A percentile compares a stretch with the other conserved stretches of the same genome.
Conservation (phyloP, 768 basidiomycete species). For the Boletus subparvulus region DNA sequence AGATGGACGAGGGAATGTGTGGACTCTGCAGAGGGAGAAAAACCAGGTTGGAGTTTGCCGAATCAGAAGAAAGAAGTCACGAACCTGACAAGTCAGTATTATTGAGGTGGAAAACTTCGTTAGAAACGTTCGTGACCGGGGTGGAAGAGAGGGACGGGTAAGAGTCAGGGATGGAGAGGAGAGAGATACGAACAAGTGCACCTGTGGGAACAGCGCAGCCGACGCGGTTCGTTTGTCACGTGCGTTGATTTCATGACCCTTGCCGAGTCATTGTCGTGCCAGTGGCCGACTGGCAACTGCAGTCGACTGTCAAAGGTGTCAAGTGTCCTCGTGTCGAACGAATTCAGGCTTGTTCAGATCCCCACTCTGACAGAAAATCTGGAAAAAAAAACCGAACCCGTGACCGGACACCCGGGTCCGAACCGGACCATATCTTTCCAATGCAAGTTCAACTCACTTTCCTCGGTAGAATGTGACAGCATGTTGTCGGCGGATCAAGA, state of each 20-base stretch:
- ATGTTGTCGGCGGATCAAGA: background rate
- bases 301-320: too few species aligned
- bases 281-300: background rate
- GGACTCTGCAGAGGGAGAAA: slow-evolving; percentile 14
- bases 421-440: background rate
- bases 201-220: slow-evolving; percentile 18
- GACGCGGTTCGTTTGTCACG: slow-evolving; percentile 36
- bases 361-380: too few species aligned
- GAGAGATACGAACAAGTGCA: slow-evolving; percentile 2
- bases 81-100: slow-evolving; percentile 15
- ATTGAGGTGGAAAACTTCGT: slow-evolving; percentile 11
- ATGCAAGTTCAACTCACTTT: too few species aligned
- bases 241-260: slow-evolving; percentile 28
- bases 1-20: slow-evolving; percentile 26
- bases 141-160: slow-evolving; percentile 6
- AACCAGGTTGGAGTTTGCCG: background rate
- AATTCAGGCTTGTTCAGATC: too few species aligned
- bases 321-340: background rate
- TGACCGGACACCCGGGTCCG: background rate
- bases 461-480: background rate
- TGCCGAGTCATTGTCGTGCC: too few species aligned
- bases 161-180: slow-evolving; percentile 1
- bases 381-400: too few species aligned
- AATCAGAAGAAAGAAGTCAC: slow-evolving; percentile 2
- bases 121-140: slow-evolving; percentile 12